These are phyloP conservation scores for Pseudohalonectria lignicola DNA, from an alignment of 2,329 filamentous ascomycete genomes.

Conservation along the genomic window DNA sequence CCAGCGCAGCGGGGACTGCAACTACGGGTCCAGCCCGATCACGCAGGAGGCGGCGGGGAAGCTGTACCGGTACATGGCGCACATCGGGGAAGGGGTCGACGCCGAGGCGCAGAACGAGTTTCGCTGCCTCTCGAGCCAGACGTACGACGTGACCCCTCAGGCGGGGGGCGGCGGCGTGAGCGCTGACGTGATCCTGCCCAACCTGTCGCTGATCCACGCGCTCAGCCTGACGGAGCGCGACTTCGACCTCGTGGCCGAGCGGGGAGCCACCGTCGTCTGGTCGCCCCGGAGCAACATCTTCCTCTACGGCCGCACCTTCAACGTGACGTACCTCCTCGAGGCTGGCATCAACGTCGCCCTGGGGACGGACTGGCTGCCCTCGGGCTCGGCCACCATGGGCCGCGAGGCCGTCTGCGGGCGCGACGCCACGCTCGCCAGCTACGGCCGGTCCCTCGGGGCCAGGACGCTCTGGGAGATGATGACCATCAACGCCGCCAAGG, in stretches of 20 bases:
- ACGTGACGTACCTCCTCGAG: conserved; percentile 13
- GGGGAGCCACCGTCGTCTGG: conserved; percentile 17
- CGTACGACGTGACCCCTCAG: conserved; percentile 11
- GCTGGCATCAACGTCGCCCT: conserved; percentile 16
- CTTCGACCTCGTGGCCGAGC: conserved; percentile 14
- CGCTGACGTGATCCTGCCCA: conserved; percentile 14
- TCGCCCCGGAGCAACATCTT: conserved; percentile 17
- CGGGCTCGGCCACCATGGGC: conserved; percentile 15
- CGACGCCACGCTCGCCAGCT: conserved; percentile 6
- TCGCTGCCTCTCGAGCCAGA: conserved; percentile 12
- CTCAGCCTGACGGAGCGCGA: conserved; percentile 12
- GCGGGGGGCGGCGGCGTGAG: conserved; percentile 11
- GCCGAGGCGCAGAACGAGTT: conserved; percentile 16
- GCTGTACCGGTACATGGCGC: conserved; percentile 13
- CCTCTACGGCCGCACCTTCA: conserved; percentile 16
- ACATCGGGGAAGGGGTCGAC: conserved; percentile 17
- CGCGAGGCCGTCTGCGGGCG: conserved; percentile 13
- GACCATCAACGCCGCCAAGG: conserved; percentile 30
- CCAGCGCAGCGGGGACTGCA: conserved; percentile 13
- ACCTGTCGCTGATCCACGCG: conserved; percentile 15
- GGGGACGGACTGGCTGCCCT: conserved; percentile 17
- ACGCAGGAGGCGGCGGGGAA: conserved; percentile 5
- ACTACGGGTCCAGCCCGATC: conserved; percentile 13
- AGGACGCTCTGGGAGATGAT: conserved; percentile 21
- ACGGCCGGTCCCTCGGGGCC: conserved; percentile 6